phyloP scores from a whole-genome alignment of 768 basidiomycete genomes.

The Saitozyma sp. region DNA sequence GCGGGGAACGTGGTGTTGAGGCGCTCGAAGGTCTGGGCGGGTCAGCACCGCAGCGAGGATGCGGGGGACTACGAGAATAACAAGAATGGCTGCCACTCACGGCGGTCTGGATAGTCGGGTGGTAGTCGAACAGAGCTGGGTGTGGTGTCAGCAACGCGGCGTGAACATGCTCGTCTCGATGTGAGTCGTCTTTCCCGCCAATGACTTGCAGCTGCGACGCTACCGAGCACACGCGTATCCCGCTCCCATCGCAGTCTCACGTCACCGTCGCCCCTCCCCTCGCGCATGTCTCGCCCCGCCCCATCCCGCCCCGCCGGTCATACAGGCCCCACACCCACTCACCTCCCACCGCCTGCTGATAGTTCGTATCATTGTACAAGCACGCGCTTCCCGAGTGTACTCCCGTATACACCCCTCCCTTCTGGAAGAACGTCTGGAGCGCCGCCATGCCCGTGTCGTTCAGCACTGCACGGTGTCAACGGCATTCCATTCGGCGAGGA shows the following conservation, averaged over 20 bases:
- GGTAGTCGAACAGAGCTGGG: conserved; percentile 71
- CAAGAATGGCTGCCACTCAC: conserved; percentile 52
- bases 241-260: no score
- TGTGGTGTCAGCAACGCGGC: no score
- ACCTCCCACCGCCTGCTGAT: conserved; percentile 61
- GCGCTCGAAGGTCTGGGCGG: conserved; percentile 59
- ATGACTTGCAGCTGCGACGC: no score
- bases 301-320: no score
- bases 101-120: conserved; percentile 66
- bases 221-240: no score
- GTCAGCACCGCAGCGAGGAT: not conserved
- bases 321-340: conserved; percentile 14
- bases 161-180: no score
- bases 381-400: conserved; percentile 69
- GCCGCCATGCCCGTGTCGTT: conserved; percentile 63
- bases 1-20: conserved; percentile 65
- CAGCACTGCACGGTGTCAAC: conserved; percentile 57
- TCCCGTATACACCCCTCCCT: conserved; percentile 70
- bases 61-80: no score
- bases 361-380: conserved; percentile 63
- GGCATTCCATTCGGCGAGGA: not conserved
- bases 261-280: no score
- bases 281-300: no score
- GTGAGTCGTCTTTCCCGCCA: no score
- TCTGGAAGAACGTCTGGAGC: conserved; percentile 65